Evolutionary conservation across 345 rosid genomes (phyloP).

Genomic region (Eucalyptus albens): DNA sequence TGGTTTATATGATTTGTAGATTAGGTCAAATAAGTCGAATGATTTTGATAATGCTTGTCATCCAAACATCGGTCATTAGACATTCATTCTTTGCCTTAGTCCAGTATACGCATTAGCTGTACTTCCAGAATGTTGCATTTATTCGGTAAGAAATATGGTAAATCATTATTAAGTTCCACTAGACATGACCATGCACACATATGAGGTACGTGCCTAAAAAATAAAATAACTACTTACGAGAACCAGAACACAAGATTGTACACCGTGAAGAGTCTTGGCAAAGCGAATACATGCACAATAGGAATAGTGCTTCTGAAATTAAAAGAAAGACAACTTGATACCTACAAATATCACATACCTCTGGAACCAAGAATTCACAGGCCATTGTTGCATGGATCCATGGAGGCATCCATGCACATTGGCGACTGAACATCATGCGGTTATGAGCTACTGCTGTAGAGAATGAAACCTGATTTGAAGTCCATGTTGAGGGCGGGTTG

Average conservation of each 20-base stretch:
- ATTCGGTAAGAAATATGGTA: background rate
- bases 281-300: background rate
- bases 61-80: background rate
- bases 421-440: background rate
- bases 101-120: background rate
- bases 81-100: background rate
- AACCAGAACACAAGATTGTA: background rate
- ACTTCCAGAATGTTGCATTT: background rate
- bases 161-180: background rate
- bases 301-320: background rate
- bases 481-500: constrained; percentile 11
- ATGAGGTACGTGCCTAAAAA: background rate
- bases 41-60: background rate
- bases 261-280: background rate
- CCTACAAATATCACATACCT: background rate
- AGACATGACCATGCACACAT: background rate
- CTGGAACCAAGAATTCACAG: background rate
- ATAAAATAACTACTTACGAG: background rate
- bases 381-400: background rate
- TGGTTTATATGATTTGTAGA: background rate
- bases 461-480: constrained; percentile 10
- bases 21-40: background rate
- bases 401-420: background rate
- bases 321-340: background rate
- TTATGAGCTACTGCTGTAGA: background rate